Conservation (phyloP, 2,329 filamentous ascomycete species). For the Alternaria longipes region DNA sequence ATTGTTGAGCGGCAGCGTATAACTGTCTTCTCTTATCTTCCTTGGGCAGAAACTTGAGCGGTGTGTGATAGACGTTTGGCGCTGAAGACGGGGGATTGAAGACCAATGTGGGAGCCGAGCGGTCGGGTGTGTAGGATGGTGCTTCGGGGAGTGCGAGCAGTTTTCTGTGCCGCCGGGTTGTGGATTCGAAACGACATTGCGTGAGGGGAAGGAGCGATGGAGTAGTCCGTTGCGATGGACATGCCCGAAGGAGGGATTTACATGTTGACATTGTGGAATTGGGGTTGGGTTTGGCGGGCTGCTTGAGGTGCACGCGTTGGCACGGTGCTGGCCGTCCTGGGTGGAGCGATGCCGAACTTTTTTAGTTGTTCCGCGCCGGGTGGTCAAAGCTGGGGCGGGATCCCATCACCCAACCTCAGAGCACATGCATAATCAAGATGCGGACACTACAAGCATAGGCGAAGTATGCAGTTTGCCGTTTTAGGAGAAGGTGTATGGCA, state of each 20-base stretch:
- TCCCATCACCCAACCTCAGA: neutral
- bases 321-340: conserved; percentile 20
- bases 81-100: conserved; percentile 73
- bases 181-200: conserved; percentile 55
- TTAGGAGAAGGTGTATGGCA: neutral
- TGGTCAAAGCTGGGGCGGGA: conserved; percentile 20
- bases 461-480: neutral
- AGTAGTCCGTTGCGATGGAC: conserved; percentile 22
- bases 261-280: conserved; percentile 47
- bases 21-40: conserved; percentile 64
- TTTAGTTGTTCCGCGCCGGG: conserved; percentile 39
- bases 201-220: conserved; percentile 36
- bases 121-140: conserved; percentile 52
- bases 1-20: conserved; percentile 48
- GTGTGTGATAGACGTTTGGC: conserved; percentile 71
- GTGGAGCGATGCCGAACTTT: conserved; percentile 31
- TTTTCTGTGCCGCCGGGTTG: conserved; percentile 58
- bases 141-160: conserved; percentile 57
- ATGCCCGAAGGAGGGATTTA: conserved; percentile 41
- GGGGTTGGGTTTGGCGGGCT: conserved; percentile 22
- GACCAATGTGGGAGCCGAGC: conserved; percentile 51
- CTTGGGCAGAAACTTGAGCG: conserved; percentile 69
- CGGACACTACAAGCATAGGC: neutral
- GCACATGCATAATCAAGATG: neutral
- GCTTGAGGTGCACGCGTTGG: conserved; percentile 13